Percentiles rank a stretch among this genome's conserved stretches.
phyloP scores from a whole-genome alignment of 1,284 basidiomycete genomes.

The Ustilago tritici region DNA sequence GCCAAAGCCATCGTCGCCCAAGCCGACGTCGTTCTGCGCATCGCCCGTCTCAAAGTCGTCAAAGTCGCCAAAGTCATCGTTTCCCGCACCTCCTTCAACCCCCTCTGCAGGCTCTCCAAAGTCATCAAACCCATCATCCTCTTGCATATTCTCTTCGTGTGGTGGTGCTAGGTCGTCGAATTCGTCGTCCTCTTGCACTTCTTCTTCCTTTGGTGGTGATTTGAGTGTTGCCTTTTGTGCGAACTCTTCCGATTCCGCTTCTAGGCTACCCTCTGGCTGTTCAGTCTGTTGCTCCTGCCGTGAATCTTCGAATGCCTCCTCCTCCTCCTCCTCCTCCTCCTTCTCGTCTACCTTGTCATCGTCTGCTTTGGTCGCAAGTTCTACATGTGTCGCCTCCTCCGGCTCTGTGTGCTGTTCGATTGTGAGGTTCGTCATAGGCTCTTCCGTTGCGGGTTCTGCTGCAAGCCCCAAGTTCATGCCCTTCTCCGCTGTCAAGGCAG shows the following conservation, averaged over 20 bases:
- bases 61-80: conserved; percentile 55
- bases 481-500: neutral
- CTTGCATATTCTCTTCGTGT: neutral
- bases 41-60: conserved; percentile 50
- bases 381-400: neutral
- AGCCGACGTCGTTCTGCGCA: conserved; percentile 25
- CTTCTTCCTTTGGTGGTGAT: neutral
- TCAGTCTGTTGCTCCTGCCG: conserved; percentile 21
- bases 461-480: neutral
- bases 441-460: neutral
- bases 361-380: neutral
- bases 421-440: neutral
- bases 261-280: neutral
- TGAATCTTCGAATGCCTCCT: conserved; percentile 14
- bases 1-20: conserved; percentile 32
- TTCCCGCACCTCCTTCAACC: conserved; percentile 10
- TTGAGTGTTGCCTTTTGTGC: conserved; percentile 9
- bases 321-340: conserved; percentile 10
- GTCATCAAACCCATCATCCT: conserved; percentile 49
- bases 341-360: neutral
- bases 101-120: conserved; percentile 34
- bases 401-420: neutral
- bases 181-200: neutral
- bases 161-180: too few relatives aligned
- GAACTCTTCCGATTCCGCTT: conserved; percentile 7